These are phyloP conservation scores for Backusella tuberculispora DNA, from an alignment of 192 early-diverging fungal genomes.

Conservation along the genomic window DNA sequence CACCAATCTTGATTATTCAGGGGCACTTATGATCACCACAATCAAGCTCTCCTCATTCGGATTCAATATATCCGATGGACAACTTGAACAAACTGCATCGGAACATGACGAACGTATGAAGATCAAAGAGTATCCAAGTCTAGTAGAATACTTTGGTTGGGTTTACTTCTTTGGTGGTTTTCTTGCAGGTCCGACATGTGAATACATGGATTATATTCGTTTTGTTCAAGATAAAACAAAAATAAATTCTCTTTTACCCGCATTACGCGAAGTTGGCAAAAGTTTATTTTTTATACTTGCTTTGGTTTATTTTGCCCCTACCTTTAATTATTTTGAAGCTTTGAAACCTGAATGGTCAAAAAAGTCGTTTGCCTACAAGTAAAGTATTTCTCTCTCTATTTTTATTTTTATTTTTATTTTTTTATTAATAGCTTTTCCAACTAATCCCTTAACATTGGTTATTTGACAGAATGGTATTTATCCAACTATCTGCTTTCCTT, in stretches of 20 bases:
- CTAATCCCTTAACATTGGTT: not conserved
- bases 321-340: constrained; percentile 3
- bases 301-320: not conserved
- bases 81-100: constrained; percentile 55
- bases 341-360: not conserved
- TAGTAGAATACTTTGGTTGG: constrained; percentile 73
- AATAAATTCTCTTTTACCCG: not conserved
- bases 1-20: constrained; percentile 80
- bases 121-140: not conserved
- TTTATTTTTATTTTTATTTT: too few relatives aligned
- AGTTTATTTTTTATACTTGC: not conserved
- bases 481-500: constrained; percentile 61
- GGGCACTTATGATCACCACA: constrained; percentile 94
- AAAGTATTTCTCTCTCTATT: not conserved
- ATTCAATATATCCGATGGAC: constrained; percentile 83
- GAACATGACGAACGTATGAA: constrained; percentile 18
- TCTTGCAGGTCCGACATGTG: constrained; percentile 83
- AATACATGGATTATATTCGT: constrained; percentile 59
- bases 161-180: constrained; percentile 86
- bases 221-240: constrained; percentile 19
- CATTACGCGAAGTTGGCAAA: not conserved
- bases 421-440: not conserved
- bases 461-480: constrained; percentile 37
- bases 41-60: constrained; percentile 91
- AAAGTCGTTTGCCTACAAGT: not conserved